Percentiles rank a stretch among this genome's conserved stretches.
Evolutionary conservation across 2,329 filamentous ascomycete genomes (phyloP).

Genomic region (Fusarium chuoi): DNA sequence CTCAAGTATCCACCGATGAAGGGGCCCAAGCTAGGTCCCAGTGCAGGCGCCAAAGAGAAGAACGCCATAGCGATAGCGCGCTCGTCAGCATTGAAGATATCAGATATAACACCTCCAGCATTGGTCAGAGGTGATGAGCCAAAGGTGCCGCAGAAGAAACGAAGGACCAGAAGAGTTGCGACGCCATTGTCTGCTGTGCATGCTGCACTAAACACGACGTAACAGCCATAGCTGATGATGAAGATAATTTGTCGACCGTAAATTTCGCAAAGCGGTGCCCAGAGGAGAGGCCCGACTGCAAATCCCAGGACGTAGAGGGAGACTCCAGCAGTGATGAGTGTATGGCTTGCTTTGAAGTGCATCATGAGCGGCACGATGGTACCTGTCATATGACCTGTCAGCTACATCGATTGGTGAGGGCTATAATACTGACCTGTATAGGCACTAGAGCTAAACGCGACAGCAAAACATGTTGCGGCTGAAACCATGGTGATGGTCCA

Average conservation of each 20-base stretch:
- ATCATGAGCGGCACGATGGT: conserved; percentile 60
- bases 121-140: conserved; percentile 72
- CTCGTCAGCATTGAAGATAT: conserved; percentile 66
- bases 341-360: conserved; percentile 62
- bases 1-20: conserved; percentile 72
- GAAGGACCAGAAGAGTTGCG: conserved; percentile 69
- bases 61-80: conserved; percentile 68
- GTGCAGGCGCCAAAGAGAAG: conserved; percentile 71
- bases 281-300: conserved; percentile 69
- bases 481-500: conserved; percentile 73
- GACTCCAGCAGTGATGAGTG: conserved; percentile 69
- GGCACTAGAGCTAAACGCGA: conserved; percentile 76
- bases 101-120: conserved; percentile 71
- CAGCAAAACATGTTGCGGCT: conserved; percentile 73
- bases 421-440: conserved; percentile 62
- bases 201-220: conserved; percentile 71
- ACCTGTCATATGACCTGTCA: conserved; percentile 3
- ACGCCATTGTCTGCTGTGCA: conserved; percentile 68
- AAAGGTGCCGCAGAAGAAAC: conserved; percentile 73
- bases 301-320: conserved; percentile 73
- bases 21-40: conserved; percentile 69
- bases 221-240: conserved; percentile 64
- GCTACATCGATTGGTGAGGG: not conserved
- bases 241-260: conserved; percentile 71
- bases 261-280: conserved; percentile 74